Evolutionary conservation across 2,329 filamentous ascomycete species (phyloP).

Genomic region (Hypoxylon sp.): DNA sequence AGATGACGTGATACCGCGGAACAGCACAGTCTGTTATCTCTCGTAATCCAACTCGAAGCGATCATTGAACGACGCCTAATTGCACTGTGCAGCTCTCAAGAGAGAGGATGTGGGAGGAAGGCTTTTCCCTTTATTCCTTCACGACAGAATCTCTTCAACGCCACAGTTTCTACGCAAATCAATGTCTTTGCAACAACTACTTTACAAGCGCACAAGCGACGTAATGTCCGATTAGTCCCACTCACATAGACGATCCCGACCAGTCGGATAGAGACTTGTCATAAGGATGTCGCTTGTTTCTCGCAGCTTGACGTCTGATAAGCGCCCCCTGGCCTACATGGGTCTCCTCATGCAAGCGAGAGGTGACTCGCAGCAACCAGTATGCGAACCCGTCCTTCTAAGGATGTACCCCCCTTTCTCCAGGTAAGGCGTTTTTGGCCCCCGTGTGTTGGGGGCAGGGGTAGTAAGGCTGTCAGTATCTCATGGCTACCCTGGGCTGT

Average conservation of each 20-base stretch:
- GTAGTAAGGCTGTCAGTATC: constrained; percentile 24
- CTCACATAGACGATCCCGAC: constrained; percentile 4
- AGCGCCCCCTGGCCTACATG: constrained; percentile 27
- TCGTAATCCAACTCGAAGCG: constrained; percentile 19
- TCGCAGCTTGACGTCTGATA: constrained; percentile 29
- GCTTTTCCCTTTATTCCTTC: background rate
- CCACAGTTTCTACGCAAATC: background rate
- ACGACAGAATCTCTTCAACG: background rate
- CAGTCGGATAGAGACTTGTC: constrained; percentile 13
- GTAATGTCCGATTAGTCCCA: constrained; percentile 2
- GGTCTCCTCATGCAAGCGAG: constrained; percentile 29
- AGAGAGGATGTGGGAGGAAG: background rate
- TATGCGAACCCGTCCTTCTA: constrained; percentile 17
- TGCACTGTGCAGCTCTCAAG: constrained; percentile 20
- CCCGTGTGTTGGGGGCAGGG: constrained; percentile 34
- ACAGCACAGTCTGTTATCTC: constrained; percentile 11
- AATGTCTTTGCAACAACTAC: background rate
- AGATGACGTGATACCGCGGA: constrained; percentile 19
- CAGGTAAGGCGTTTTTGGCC: constrained; percentile 28
- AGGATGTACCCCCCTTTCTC: constrained; percentile 34
- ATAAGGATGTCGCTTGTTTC: constrained; percentile 11
- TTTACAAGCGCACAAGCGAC: background rate
- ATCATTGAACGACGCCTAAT: constrained; percentile 2
- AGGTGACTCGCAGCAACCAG: constrained; percentile 30
- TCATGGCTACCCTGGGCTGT: constrained; percentile 30